A percentile compares a stretch with the other conserved stretches of the same genome.
Evolutionary conservation across 768 basidiomycete species (phyloP).

Genomic region (Mycena vulgaris): DNA sequence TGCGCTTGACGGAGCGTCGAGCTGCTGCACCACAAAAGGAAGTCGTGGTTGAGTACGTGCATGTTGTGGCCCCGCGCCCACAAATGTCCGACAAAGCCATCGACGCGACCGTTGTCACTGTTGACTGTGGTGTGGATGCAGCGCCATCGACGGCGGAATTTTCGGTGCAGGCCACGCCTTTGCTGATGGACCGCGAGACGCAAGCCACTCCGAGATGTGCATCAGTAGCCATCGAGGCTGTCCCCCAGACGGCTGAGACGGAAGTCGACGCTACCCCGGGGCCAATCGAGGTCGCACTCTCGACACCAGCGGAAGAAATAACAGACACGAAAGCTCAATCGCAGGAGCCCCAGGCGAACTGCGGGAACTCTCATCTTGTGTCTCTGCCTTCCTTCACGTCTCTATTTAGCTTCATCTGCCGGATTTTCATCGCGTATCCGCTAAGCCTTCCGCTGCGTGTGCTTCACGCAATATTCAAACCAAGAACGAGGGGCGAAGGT

Average conservation of each 20-base stretch:
- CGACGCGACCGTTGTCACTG: conserved; percentile 65
- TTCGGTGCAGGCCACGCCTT: conserved; percentile 56
- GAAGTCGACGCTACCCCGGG: conserved; percentile 69
- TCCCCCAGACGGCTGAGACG: conserved; percentile 60
- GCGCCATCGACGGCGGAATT: conserved; percentile 53
- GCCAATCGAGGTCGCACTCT: conserved; percentile 52
- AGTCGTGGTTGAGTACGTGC: conserved; percentile 35
- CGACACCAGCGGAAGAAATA: conserved; percentile 5
- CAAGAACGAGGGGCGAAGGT: conserved; percentile 20
- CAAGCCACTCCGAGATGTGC: conserved; percentile 56
- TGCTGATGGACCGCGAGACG: conserved; percentile 54
- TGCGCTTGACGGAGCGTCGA: conserved; percentile 75
- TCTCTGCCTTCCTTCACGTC: conserved; percentile 57
- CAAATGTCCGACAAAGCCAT: conserved; percentile 59
- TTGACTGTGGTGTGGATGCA: conserved; percentile 59
- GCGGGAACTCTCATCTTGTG: conserved; percentile 41
- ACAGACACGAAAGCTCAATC: neutral
- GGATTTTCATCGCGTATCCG: conserved; percentile 64
- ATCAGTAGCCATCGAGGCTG: conserved; percentile 68
- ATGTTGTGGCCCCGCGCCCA: conserved; percentile 30
- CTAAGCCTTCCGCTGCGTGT: conserved; percentile 65
- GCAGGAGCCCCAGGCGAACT: neutral
- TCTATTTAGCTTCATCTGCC: conserved; percentile 65
- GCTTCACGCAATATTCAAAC: conserved; percentile 40
- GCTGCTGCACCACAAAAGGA: conserved; percentile 50